phyloP scores from a whole-genome alignment of 768 basidiomycete genomes.

The Atractiella rhizophila region DNA sequence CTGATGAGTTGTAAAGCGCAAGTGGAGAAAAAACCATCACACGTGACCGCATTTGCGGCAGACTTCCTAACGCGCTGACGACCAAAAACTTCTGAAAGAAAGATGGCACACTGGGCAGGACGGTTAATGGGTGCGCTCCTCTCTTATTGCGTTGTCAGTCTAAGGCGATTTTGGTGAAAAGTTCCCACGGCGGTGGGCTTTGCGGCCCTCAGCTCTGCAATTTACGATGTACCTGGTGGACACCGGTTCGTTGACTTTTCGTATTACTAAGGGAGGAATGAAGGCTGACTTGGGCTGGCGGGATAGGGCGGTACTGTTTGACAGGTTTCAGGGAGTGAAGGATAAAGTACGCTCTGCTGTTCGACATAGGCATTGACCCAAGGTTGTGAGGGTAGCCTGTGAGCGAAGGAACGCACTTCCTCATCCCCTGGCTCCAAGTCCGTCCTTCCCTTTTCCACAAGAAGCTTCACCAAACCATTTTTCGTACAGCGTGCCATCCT shows the following conservation, averaged over 20 bases:
- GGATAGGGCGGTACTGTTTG: conserved; percentile 95
- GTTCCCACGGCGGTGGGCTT: no score
- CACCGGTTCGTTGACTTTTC: conserved; percentile 34
- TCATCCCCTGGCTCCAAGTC: conserved; percentile 58
- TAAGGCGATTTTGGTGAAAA: no score
- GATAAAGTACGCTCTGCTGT: conserved; percentile 21
- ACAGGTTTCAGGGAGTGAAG: conserved; percentile 82
- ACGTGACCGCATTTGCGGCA: no score
- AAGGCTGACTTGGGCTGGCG: not conserved
- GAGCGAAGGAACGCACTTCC: conserved; percentile 81
- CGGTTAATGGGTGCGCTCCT: no score
- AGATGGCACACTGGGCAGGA: no score
- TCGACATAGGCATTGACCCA: not conserved
- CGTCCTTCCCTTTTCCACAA: not conserved
- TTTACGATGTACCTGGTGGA: conserved; percentile 35
- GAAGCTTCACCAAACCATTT: no score
- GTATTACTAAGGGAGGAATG: not conserved
- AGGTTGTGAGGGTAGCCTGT: conserved; percentile 15
- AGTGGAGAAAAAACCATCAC: no score
- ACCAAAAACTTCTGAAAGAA: no score
- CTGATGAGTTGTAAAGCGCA: no score
- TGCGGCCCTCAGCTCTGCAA: no score
- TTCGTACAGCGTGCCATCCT: conserved; percentile 58
- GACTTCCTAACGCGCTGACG: no score
- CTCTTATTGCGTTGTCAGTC: no score